Conservation (phyloP, 257 asterid species). For the Nicotiana tomentosiformis region DNA sequence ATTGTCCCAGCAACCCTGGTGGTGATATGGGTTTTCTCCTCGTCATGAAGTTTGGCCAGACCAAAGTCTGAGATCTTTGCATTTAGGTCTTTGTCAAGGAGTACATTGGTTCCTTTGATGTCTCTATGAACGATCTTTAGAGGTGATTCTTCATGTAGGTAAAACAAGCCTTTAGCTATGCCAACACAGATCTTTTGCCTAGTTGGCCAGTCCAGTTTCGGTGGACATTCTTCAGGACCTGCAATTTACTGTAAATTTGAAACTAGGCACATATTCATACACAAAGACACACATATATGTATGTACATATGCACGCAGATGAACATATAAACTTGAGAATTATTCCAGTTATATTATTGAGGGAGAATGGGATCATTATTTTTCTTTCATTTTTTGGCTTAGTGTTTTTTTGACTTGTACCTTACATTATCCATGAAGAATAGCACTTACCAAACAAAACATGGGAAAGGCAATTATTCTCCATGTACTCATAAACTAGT, state of each 20-base stretch:
- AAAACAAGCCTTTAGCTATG: slow-evolving; percentile 52
- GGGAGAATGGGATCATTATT: neutral
- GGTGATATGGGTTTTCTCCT: slow-evolving; percentile 54
- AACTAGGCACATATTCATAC: neutral
- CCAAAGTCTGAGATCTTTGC: slow-evolving; percentile 76
- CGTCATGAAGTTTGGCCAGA: slow-evolving; percentile 60
- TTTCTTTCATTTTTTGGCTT: neutral
- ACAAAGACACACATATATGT: neutral
- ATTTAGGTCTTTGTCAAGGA: slow-evolving; percentile 56
- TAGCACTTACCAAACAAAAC: slow-evolving; percentile 43
- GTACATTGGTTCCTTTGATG: slow-evolving; percentile 54
- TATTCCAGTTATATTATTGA: neutral
- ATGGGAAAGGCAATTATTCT: slow-evolving; percentile 57
- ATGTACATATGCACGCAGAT: neutral
- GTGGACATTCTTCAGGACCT: slow-evolving; percentile 44
- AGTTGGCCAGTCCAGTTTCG: slow-evolving; percentile 43
- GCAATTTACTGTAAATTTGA: neutral
- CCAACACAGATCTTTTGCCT: slow-evolving; percentile 51
- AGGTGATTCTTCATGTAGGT: slow-evolving; percentile 62
- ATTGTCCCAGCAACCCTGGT: slow-evolving; percentile 72
- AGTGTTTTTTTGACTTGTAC: neutral
- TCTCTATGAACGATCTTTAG: slow-evolving; percentile 65
- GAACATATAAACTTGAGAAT: neutral
- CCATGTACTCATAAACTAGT: slow-evolving; percentile 63
- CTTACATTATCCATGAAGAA: neutral